A percentile compares a stretch with the other conserved stretches of the same genome.
Conservation (phyloP, 2,329 filamentous ascomycete species). For the Balansia obtecta region DNA sequence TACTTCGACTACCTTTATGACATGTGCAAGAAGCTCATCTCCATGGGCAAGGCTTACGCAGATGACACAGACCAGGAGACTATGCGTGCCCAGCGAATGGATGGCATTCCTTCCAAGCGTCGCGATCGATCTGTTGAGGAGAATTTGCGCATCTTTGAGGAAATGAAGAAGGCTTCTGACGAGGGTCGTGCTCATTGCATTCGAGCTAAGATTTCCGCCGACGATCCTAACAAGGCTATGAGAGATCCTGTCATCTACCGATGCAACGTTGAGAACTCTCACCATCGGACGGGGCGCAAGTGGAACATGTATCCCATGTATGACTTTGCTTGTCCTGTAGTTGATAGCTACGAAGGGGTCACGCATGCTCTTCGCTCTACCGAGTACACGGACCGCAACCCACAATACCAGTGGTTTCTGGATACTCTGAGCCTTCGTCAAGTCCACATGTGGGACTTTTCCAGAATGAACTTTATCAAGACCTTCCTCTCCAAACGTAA, state of each 20-base stretch:
- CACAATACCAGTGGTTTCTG: slow-evolving; percentile 79
- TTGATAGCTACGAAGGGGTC: slow-evolving; percentile 70
- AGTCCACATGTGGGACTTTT: slow-evolving; percentile 78
- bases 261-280: slow-evolving; percentile 55
- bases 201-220: slow-evolving; percentile 82
- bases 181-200: slow-evolving; percentile 82
- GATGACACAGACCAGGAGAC: slow-evolving; percentile 87
- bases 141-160: slow-evolving; percentile 73
- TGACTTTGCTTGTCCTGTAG: slow-evolving; percentile 73
- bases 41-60: slow-evolving; percentile 78
- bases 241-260: slow-evolving; percentile 96
- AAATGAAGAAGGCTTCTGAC: slow-evolving; percentile 80
- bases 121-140: slow-evolving; percentile 72
- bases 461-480: slow-evolving; percentile 71
- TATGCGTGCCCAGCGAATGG: slow-evolving; percentile 75
- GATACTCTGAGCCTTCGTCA: slow-evolving; percentile 60
- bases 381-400: slow-evolving; percentile 79
- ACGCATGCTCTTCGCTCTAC: slow-evolving; percentile 75
- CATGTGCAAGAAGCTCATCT: slow-evolving; percentile 72
- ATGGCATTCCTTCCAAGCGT: slow-evolving; percentile 69
- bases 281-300: slow-evolving; percentile 66
- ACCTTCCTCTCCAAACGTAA: slow-evolving; percentile 81
- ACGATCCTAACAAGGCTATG: slow-evolving; percentile 91
- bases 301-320: slow-evolving; percentile 87
- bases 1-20: slow-evolving; percentile 92